Evolutionary conservation across 164 flowering plant genomes (phyloP).

Genomic region (Malania oleifera): DNA sequence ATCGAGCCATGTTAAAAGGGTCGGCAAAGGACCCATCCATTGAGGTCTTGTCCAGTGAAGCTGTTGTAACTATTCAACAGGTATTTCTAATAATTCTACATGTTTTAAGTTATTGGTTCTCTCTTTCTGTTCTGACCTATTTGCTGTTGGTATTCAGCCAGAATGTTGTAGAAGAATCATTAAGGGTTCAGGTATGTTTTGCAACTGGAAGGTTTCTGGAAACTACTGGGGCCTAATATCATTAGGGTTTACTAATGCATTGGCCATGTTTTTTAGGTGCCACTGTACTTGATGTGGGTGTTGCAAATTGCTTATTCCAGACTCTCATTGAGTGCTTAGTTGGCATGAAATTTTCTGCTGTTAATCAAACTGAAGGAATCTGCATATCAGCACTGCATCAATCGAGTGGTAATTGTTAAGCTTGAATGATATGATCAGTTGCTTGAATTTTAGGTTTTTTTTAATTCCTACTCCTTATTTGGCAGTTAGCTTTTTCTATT

Average conservation of each 20-base stretch:
- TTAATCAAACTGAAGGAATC: constrained; percentile 27
- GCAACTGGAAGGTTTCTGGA: background rate
- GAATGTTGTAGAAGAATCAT: constrained; percentile 33
- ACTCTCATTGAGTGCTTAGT: constrained; percentile 51
- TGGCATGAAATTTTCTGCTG: constrained; percentile 59
- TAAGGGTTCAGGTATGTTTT: constrained; percentile 33
- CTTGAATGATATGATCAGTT: background rate
- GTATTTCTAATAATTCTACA: constrained; percentile 18
- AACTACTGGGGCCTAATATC: background rate
- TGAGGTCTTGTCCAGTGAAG: constrained; percentile 8
- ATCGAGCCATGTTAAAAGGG: constrained; percentile 9
- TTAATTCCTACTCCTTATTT: too few species aligned
- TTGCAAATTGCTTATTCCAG: constrained; percentile 45
- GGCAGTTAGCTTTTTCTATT: too few species aligned
- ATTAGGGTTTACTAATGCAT: background rate
- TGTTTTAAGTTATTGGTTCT: constrained; percentile 2
- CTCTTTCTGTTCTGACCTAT: constrained; percentile 16
- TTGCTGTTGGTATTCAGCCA: constrained; percentile 31
- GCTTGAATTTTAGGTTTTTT: too few species aligned
- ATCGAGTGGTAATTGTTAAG: constrained; percentile 57
- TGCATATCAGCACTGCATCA: constrained; percentile 56
- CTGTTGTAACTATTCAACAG: constrained; percentile 18
- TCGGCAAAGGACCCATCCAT: constrained; percentile 13
- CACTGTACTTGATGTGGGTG: constrained; percentile 13
- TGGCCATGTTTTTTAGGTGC: constrained; percentile 26